Base-by-base conservation (phyloP, 2,329 filamentous ascomycete genomes). In the Amesomyces nigricolor region DNA sequence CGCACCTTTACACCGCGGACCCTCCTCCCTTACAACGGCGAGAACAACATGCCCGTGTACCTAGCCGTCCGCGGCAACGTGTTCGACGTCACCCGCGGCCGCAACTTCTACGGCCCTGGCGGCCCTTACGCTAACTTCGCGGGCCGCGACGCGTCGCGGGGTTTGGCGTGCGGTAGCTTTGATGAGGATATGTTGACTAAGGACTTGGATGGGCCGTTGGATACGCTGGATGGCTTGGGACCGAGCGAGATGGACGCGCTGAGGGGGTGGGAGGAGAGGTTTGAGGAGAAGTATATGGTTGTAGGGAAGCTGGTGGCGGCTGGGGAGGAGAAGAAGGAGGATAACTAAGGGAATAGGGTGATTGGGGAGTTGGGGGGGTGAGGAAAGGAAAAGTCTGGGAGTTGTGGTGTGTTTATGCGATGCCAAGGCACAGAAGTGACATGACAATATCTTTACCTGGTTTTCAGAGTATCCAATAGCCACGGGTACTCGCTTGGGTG, bases 101-200 rank as follows among this genome's bases (percentile, higher is more conserved):
- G 87, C 67, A 91, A 95, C 76, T 97, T 97, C 72, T 99, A 99
- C 74, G 94, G 94, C 4, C 94, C 94, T 17, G 91, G 91, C 11
- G 92, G 92, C 0, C 91, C 92, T 2, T 99, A 99, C 71, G 86
- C 86, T 71, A 97, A 97, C 75, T 99, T 99, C 68, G 94, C 94
- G 0, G 94, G 94, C 0, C 79, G 91, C 39, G 94, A 99, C 72
- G 94, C 94, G 17, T 90, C 83, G 61, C 81, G 92, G 51, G 94
- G 94, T 1, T 75, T 99, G 58, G 92, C 94, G 1, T 89, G 83
- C 71, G 89, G 91, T 57, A 95, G 89, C 74, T 97, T 99, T 71
- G 94, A 96, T 69, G 83, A 89, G 76, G 88, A 91, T 6, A 95
- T 97, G 91, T 75, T 97, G 73, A 97, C 94, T 16, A 84, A 92